These are phyloP conservation scores for Curvularia verruculosa DNA, from an alignment of 2,329 filamentous ascomycete genomes.

Conservation along the genomic window DNA sequence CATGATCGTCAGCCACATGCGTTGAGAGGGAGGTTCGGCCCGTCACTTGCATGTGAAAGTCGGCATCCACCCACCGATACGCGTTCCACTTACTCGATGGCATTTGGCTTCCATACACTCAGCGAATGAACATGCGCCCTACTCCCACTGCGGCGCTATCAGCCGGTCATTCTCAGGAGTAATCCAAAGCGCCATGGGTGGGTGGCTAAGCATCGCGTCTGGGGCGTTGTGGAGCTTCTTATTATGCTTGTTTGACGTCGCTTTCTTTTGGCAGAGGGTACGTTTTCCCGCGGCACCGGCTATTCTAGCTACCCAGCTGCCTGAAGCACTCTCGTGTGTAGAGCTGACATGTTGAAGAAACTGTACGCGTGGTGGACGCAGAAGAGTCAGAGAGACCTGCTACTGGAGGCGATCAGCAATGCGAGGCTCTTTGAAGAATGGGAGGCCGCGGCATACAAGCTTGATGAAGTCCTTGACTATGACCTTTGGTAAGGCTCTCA, in stretches of 20 bases:
- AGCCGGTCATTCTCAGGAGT: constrained; percentile 20
- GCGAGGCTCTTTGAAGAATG: constrained; percentile 81
- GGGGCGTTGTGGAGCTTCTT: constrained; percentile 36
- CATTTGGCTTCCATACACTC: constrained; percentile 23
- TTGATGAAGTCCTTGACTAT: constrained; percentile 81
- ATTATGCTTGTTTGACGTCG: constrained; percentile 46
- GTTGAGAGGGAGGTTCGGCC: constrained; percentile 12
- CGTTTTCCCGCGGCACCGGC: constrained; percentile 17
- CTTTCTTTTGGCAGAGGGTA: constrained; percentile 51
- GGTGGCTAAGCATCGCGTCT: constrained; percentile 13
- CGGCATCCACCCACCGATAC: constrained; percentile 10
- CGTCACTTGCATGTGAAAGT: constrained; percentile 29
- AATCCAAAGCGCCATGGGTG: constrained; percentile 32
- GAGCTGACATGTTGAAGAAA: constrained; percentile 60
- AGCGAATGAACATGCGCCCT: constrained; percentile 37
- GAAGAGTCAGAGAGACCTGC: constrained; percentile 68
- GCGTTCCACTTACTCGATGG: constrained; percentile 23
- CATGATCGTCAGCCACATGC: constrained; percentile 6
- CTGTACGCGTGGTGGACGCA: constrained; percentile 69
- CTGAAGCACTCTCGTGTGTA: neutral
- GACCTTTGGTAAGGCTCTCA: constrained; percentile 71
- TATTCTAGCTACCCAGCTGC: neutral
- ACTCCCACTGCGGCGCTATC: constrained; percentile 22
- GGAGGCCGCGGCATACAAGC: constrained; percentile 79
- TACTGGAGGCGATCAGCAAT: constrained; percentile 68